Evolutionary conservation across 2,329 filamentous ascomycete genomes (phyloP), one percentile per base, ranked within the genome.

Genomic region (Lizonia empirigonia): DNA sequence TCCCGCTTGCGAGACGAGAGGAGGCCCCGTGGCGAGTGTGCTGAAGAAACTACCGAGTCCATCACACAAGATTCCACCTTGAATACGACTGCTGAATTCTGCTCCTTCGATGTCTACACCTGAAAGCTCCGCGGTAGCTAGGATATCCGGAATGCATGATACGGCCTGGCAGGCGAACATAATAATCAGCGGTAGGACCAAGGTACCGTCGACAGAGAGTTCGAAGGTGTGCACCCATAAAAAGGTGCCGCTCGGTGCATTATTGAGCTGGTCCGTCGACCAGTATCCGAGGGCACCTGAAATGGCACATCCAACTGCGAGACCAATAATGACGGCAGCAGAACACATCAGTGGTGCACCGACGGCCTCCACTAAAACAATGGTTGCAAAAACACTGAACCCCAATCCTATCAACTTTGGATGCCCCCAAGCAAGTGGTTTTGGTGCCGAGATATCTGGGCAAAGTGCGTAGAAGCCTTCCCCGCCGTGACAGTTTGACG

Each of bases 121-220:
- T 1, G 60, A 65, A 7, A 66, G 52, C 35, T 68, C 64, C 1
- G 65, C 64, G 15, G 64, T 67, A 18, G 65, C 64, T 5, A 68
- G 46, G 26, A 68, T 64, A 36, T 68, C 63, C 5, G 73, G 73
- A 62, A 77, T 76, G 35, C 72, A 75, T n/a, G 36, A 55, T 16
- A 68, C 59, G 8, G 62, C 65, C 32, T 68, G 64, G 24, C 64
- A 67, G 3, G 59, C 59, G 36, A 68, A 67, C 65, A 68, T 67
- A 50, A 67, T 66, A 19, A 67, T 55, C 49, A 67, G 45, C 7
- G 63, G 64, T 0, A 67, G 53, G 3, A 65, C 61, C 10, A 67
- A 56, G 6, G 60, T 60, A 7, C 64, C 64, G 37, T 68, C 65
- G 5, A 67, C 63, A 4, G 64, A 68, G 2, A 67, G 53, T 5